Evolutionary conservation across 176 grass and related monocot genomes (phyloP), one percentile per base, ranked within the genome.

Genomic region (Phragmites australis): DNA sequence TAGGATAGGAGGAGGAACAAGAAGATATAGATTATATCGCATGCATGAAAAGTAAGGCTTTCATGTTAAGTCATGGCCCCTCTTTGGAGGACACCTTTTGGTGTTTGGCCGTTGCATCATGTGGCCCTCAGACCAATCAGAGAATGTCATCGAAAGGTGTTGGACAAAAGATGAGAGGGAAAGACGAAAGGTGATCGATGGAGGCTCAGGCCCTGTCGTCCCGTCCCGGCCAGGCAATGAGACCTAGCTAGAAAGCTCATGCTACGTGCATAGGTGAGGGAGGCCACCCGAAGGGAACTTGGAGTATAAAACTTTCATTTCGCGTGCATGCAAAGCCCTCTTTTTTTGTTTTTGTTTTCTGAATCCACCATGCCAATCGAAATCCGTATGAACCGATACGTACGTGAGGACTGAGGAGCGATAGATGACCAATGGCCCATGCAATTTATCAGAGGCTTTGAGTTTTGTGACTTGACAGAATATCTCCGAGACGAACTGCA

Each of bases 61-160:
- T 82, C 49, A 72, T 89, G 88, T 82, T 59, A 82, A 89, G 88
- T 89, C 88, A 89, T 66, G 72, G 78, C 88, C 63, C 87, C 83
- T 59, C 88, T 89, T 89, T 89, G 83, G 72, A 77, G 72, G 88
- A 82, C 83, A 89, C 16, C 72, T 81, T 89, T 89, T 72, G 65
- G 46, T 17, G 37, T 37, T n/a, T 45, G 66, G 57, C 57, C 57
- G 27, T 74, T 81, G 42, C 88, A 86, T 89, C 84, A 75, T 39
- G 76, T 76, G 63, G 87, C 25, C 81, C 82, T 70, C 9, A 25
- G 29, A 17, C 78, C 82, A 85, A 85, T 89, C 72, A 82, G 65
- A 77, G 78, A 86, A 89, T 89, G 88, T 89, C 71, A 89, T 59
- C 16, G 2, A 81, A 85, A 89, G 72, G 48, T 25, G 62, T 52